Percentiles rank a stretch among this genome's conserved stretches.
Conservation (phyloP, 78 protist genomes). For the Cavenderia fasciculata region DNA sequence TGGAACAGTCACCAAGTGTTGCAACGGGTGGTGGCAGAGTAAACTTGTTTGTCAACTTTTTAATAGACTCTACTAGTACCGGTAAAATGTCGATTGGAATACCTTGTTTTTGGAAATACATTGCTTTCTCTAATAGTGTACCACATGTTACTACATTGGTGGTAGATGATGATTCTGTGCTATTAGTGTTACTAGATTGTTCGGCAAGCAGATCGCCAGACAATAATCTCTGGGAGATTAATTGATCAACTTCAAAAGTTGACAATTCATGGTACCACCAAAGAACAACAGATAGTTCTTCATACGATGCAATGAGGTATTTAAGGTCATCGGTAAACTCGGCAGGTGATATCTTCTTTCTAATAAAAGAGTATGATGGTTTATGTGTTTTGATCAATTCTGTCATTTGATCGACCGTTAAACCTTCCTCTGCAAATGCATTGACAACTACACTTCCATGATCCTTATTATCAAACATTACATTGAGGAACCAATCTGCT, state of each 20-base stretch:
- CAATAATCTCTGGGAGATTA: not conserved
- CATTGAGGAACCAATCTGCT: constrained; percentile 45
- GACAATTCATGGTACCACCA: constrained; percentile 70
- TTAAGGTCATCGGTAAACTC: constrained; percentile 13
- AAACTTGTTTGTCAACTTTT: not conserved
- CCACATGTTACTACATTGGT: too few species aligned
- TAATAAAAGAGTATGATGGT: constrained; percentile 43
- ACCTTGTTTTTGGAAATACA: constrained; percentile 45
- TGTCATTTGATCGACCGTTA: not conserved
- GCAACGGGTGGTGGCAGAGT: constrained; percentile 62
- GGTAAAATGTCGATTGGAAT: constrained; percentile 52
- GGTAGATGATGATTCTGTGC: too few species aligned
- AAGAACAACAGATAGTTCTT: constrained; percentile 19
- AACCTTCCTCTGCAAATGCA: not conserved
- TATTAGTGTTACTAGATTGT: too few species aligned
- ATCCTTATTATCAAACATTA: not conserved
- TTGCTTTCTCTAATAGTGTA: constrained; percentile 46
- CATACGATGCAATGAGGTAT: constrained; percentile 28
- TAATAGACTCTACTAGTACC: not conserved
- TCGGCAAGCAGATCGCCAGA: not conserved
- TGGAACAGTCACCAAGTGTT: constrained; percentile 75
- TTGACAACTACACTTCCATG: constrained; percentile 4
- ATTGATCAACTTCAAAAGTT: constrained; percentile 29
- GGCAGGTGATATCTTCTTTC: constrained; percentile 14
- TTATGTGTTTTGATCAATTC: not conserved